Evolutionary conservation across 2,329 filamentous ascomycete species (phyloP).

Genomic region (Colletotrichum siamense): DNA sequence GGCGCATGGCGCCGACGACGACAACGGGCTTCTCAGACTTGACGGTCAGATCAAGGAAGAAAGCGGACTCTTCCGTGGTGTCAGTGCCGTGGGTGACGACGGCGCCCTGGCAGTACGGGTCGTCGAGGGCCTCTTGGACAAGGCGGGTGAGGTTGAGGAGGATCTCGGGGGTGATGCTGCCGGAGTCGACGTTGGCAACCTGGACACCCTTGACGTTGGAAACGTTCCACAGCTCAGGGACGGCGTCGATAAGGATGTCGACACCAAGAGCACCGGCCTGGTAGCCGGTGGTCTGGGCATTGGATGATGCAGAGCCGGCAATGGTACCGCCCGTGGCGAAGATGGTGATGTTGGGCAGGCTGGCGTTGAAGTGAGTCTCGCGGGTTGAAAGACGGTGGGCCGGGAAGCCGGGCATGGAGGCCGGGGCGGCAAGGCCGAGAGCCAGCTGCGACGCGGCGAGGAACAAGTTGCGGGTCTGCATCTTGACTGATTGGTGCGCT

Average conservation of each 20-base stretch:
- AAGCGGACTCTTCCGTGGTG: slow-evolving; percentile 67
- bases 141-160: slow-evolving; percentile 52
- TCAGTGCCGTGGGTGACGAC: slow-evolving; percentile 72
- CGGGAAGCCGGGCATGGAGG: not conserved
- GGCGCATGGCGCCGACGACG: slow-evolving; percentile 67
- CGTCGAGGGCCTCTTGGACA: slow-evolving; percentile 53
- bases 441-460: slow-evolving; percentile 7
- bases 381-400: slow-evolving; percentile 2
- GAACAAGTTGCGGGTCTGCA: slow-evolving; percentile 3
- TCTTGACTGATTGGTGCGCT: not conserved
- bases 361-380: slow-evolving; percentile 37
- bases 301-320: slow-evolving; percentile 54
- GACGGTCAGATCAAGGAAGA: slow-evolving; percentile 65
- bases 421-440: slow-evolving; percentile 10
- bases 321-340: slow-evolving; percentile 66
- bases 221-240: slow-evolving; percentile 59
- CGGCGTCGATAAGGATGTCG: slow-evolving; percentile 56
- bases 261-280: slow-evolving; percentile 50
- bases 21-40: slow-evolving; percentile 64
- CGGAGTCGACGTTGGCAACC: slow-evolving; percentile 53
- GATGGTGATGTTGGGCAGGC: slow-evolving; percentile 61
- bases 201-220: slow-evolving; percentile 60
- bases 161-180: slow-evolving; percentile 52
- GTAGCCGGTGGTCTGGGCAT: slow-evolving; percentile 51
- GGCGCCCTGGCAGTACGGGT: slow-evolving; percentile 48